These are phyloP conservation scores for Aspergillus nidulans DNA, from an alignment of 495 filamentous ascomycete species.

Conservation along the genomic window DNA sequence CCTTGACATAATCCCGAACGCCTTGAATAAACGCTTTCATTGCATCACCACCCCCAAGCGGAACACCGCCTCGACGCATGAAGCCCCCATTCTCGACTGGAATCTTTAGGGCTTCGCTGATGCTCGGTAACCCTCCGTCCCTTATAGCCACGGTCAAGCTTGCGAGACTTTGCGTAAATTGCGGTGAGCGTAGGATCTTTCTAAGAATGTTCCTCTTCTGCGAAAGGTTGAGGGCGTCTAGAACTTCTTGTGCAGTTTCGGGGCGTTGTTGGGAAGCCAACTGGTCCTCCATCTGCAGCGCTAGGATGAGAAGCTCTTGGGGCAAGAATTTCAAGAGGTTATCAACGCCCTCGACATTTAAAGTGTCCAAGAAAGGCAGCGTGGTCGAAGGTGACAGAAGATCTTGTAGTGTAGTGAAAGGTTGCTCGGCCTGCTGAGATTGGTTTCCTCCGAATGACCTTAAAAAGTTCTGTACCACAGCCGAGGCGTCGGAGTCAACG, in stretches of 20 bases:
- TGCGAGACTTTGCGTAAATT: slow-evolving; percentile 80
- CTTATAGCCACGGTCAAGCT: slow-evolving; percentile 82
- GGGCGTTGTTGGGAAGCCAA: slow-evolving; percentile 59
- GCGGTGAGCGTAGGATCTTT: slow-evolving; percentile 82
- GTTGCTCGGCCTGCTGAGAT: slow-evolving; percentile 50
- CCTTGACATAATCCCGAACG: slow-evolving; percentile 67
- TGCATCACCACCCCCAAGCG: slow-evolving; percentile 82
- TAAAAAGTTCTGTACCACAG: slow-evolving; percentile 79
- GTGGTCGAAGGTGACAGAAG: slow-evolving; percentile 74
- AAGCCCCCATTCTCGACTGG: slow-evolving; percentile 77
- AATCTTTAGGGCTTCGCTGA: slow-evolving; percentile 80
- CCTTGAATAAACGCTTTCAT: slow-evolving; percentile 88
- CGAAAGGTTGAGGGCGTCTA: slow-evolving; percentile 64
- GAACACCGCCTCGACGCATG: slow-evolving; percentile 64
- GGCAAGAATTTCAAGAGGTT: slow-evolving; percentile 74
- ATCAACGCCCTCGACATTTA: slow-evolving; percentile 61
- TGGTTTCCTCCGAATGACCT: slow-evolving; percentile 69
- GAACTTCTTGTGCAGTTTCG: slow-evolving; percentile 63
- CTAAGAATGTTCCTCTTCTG: slow-evolving; percentile 80
- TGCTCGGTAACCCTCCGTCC: slow-evolving; percentile 87
- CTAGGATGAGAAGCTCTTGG: slow-evolving; percentile 63
- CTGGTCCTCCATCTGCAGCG: slow-evolving; percentile 58
- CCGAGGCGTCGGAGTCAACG: slow-evolving; percentile 51
- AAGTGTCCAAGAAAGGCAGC: slow-evolving; percentile 66
- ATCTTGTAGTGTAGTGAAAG: slow-evolving; percentile 82